Conservation (phyloP, 768 basidiomycete species). For the Termitomyces sp. region DNA sequence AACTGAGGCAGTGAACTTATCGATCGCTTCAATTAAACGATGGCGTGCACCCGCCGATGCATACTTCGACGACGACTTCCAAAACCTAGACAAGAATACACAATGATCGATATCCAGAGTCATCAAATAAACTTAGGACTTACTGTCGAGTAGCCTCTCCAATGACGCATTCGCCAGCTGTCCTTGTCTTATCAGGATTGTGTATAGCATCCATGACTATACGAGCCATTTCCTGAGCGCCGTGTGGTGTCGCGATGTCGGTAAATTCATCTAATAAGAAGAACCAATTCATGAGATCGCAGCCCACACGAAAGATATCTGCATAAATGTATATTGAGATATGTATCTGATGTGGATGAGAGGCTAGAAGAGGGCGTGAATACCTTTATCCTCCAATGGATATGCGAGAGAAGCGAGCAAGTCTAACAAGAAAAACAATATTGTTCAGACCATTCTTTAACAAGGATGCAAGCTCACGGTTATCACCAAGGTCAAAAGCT, state of each 20-base stretch:
- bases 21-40: slow-evolving; percentile 34
- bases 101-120: slow-evolving; percentile 4
- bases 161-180: slow-evolving; percentile 29
- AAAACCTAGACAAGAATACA: slow-evolving; percentile 26
- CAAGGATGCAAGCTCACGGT: slow-evolving; percentile 23
- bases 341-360: neutral
- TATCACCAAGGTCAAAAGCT: slow-evolving; percentile 38
- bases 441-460: neutral
- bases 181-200: slow-evolving; percentile 31
- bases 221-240: slow-evolving; percentile 26
- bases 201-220: slow-evolving; percentile 36
- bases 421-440: slow-evolving; percentile 16
- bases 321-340: neutral
- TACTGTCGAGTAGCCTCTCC: slow-evolving; percentile 30
- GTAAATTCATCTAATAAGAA: slow-evolving; percentile 50
- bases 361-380: neutral
- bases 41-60: slow-evolving; percentile 18
- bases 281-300: slow-evolving; percentile 49
- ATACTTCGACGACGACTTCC: slow-evolving; percentile 23
- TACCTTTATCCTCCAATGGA: slow-evolving; percentile 31
- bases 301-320: slow-evolving; percentile 29
- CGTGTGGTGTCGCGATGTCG: slow-evolving; percentile 30
- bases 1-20: slow-evolving; percentile 32
- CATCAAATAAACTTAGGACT: slow-evolving; percentile 25
- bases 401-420: slow-evolving; percentile 36